These are phyloP conservation scores for Tulasnella calospora DNA, from an alignment of 768 basidiomycete species.

Conservation along the genomic window DNA sequence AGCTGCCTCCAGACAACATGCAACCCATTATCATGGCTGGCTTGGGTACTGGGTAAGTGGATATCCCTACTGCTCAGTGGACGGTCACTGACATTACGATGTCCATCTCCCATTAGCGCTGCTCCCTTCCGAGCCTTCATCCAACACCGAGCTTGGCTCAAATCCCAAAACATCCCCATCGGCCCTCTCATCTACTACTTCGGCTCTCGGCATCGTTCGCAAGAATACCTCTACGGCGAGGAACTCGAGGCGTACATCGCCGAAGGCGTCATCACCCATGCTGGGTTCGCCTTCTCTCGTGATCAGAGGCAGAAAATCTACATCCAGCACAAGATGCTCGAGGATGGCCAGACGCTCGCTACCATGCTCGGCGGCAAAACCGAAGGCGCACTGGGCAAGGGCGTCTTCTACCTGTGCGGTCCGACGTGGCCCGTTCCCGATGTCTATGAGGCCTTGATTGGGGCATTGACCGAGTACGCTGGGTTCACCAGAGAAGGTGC, in stretches of 20 bases:
- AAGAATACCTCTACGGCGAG: conserved; percentile 96
- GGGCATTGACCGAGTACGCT: conserved; percentile 68
- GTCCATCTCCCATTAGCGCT: conserved; percentile 40
- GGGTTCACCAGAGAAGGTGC: conserved; percentile 61
- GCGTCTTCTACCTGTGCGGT: conserved; percentile 94
- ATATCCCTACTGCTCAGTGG: neutral
- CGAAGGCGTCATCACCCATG: conserved; percentile 77
- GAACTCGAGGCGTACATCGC: conserved; percentile 91
- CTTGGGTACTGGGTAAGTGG: conserved; percentile 73
- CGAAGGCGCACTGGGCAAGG: conserved; percentile 48
- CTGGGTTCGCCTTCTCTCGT: conserved; percentile 94
- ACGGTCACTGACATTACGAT: neutral
- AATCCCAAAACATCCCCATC: conserved; percentile 66
- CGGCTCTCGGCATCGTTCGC: conserved; percentile 89
- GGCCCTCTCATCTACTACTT: conserved; percentile 98
- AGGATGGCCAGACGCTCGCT: conserved; percentile 75
- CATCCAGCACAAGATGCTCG: conserved; percentile 97
- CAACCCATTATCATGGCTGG: conserved; percentile 99
- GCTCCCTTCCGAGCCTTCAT: conserved; percentile 99
- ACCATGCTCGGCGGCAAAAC: conserved; percentile 53
- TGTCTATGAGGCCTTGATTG: conserved; percentile 87
- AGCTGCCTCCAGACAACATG: conserved; percentile 75
- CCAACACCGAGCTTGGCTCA: conserved; percentile 85
- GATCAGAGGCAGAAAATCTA: conserved; percentile 92
- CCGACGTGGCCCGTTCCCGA: conserved; percentile 99